Evolutionary conservation across 164 flowering plant genomes (phyloP).

Genomic region (Dillenia turbinata): DNA sequence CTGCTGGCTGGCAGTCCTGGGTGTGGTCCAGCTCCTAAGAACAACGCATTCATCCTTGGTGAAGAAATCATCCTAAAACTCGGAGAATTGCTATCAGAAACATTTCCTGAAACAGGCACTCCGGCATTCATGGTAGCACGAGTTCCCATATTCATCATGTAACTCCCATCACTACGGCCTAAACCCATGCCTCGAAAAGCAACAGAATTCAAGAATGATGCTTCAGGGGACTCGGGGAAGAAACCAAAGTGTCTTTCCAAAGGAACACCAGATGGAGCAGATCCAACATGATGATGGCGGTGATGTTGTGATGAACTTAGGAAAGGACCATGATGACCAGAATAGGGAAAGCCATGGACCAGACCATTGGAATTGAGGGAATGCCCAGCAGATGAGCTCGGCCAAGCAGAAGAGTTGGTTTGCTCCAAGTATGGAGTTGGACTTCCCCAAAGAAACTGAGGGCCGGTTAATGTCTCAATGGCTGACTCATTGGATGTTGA

Average conservation of each 20-base stretch:
- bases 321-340: constrained; percentile 39
- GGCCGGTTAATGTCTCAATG: constrained; percentile 66
- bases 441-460: constrained; percentile 97
- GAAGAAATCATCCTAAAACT: constrained; percentile 60
- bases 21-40: constrained; percentile 45
- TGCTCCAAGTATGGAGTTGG: constrained; percentile 51
- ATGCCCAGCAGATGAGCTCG: constrained; percentile 36
- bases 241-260: constrained; percentile 66
- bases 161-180: constrained; percentile 45
- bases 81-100: constrained; percentile 65
- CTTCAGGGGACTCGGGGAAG: constrained; percentile 64
- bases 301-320: constrained; percentile 36
- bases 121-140: constrained; percentile 45
- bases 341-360: constrained; percentile 44
- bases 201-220: constrained; percentile 43
- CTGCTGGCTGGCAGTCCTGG: constrained; percentile 33
- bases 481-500: constrained; percentile 57
- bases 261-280: constrained; percentile 88
- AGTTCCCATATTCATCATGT: constrained; percentile 49
- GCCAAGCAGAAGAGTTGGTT: constrained; percentile 53
- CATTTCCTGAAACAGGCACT: constrained; percentile 39
- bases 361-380: constrained; percentile 52
- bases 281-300: constrained; percentile 75
- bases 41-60: constrained; percentile 55
- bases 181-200: constrained; percentile 50